These are phyloP conservation scores for Prunus padus DNA, from an alignment of 306 rosid genomes.

Conservation along the genomic window DNA sequence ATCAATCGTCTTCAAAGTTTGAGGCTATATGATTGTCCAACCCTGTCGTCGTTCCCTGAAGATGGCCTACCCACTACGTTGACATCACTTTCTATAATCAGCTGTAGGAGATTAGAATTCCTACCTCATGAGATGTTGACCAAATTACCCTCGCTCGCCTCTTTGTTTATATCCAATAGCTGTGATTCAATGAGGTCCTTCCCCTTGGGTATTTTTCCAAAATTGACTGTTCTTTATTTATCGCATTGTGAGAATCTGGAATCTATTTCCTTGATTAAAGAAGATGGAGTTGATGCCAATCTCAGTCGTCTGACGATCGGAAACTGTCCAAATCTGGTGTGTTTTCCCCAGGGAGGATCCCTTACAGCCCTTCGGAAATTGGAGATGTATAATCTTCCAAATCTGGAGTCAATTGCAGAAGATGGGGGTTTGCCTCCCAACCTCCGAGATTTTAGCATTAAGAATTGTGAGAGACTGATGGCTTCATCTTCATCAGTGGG, in stretches of 20 bases:
- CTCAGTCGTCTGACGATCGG: accelerated
- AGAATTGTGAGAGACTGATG: accelerated
- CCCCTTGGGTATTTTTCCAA: neutral
- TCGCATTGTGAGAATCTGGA: neutral
- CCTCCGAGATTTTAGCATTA: accelerated
- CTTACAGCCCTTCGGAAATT: neutral
- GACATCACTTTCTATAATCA: accelerated
- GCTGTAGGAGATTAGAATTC: neutral
- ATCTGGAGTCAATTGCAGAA: neutral
- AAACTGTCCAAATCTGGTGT: constrained; percentile 14
- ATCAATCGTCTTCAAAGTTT: accelerated
- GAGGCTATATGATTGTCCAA: accelerated
- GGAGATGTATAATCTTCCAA: neutral
- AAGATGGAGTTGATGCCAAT: neutral
- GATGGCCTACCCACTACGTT: neutral
- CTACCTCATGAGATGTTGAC: neutral
- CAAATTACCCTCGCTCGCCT: neutral
- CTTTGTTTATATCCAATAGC: accelerated
- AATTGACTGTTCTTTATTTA: accelerated
- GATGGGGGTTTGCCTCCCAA: neutral
- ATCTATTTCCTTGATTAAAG: constrained; percentile 16
- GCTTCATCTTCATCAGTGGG: neutral
- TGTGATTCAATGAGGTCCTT: neutral
- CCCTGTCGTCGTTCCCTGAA: neutral
- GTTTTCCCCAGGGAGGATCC: constrained; percentile 33